These are phyloP conservation scores for Starmerella floricola DNA, from an alignment of 805 yeast species.

Conservation along the genomic window DNA sequence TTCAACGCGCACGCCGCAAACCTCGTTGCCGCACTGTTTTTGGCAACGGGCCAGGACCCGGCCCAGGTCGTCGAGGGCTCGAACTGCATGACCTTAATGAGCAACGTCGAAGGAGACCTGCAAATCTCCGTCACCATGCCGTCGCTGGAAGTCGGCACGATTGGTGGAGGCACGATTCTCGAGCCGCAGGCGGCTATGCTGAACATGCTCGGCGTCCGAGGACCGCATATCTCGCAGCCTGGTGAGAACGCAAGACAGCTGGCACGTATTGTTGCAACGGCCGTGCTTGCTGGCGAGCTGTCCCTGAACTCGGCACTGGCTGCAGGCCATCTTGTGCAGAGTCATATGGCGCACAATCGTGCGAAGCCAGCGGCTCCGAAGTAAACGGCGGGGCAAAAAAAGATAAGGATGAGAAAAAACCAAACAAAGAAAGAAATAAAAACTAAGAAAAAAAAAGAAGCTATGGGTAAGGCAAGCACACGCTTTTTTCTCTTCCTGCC, in stretches of 20 bases:
- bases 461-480: too few relatives aligned
- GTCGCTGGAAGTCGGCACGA: constrained; percentile 95
- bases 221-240: constrained; percentile 87
- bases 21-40: constrained; percentile 80
- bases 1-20: constrained; percentile 98
- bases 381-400: neutral
- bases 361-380: constrained; percentile 33
- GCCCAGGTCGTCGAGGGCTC: constrained; percentile 98
- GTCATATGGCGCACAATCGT: constrained; percentile 94
- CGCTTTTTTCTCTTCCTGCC: too few relatives aligned
- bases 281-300: constrained; percentile 91
- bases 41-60: constrained; percentile 99
- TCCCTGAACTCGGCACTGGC: constrained; percentile 93
- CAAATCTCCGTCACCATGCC: constrained; percentile 98
- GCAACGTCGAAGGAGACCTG: constrained; percentile 66
- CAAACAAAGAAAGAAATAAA: neutral
- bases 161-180: constrained; percentile 96
- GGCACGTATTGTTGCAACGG: constrained; percentile 85
- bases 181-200: constrained; percentile 97
- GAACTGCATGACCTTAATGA: constrained; percentile 93
- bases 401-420: neutral
- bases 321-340: constrained; percentile 95
- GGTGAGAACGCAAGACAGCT: constrained; percentile 91
- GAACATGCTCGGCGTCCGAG: constrained; percentile 85
- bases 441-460: neutral